phyloP scores from a whole-genome alignment of 768 basidiomycete genomes.

The Chalciporus sphaerocephalus region DNA sequence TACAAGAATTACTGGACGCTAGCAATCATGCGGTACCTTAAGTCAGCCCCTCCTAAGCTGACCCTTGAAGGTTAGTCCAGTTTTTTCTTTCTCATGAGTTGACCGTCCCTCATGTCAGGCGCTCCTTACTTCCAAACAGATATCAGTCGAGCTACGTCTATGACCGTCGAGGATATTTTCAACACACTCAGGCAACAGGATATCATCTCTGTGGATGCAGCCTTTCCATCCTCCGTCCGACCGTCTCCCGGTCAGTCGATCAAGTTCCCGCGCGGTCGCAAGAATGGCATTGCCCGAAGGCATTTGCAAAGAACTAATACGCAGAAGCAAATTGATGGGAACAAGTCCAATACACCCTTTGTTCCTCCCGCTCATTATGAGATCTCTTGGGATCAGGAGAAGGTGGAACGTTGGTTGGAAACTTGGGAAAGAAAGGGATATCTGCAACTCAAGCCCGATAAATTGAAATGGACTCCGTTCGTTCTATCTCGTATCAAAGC shows the following conservation, averaged over 20 bases:
- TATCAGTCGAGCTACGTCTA: constrained; percentile 79
- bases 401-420: constrained; percentile 59
- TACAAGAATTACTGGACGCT: constrained; percentile 95
- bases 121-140: constrained; percentile 43
- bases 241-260: constrained; percentile 78
- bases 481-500: constrained; percentile 50
- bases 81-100: constrained; percentile 11
- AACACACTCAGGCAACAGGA: constrained; percentile 65
- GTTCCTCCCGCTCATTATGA: constrained; percentile 66
- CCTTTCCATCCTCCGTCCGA: constrained; percentile 48
- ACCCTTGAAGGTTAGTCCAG: constrained; percentile 65
- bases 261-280: constrained; percentile 65
- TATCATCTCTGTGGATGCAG: constrained; percentile 60
- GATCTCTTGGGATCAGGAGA: constrained; percentile 67
- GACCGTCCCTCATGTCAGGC: constrained; percentile 17
- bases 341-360: constrained; percentile 48
- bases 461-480: constrained; percentile 94
- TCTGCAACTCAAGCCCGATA: constrained; percentile 70
- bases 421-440: constrained; percentile 79
- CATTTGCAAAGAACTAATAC: constrained; percentile 53
- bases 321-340: constrained; percentile 39
- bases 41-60: constrained; percentile 53
- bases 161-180: constrained; percentile 87
- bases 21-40: constrained; percentile 75
- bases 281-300: constrained; percentile 59